Evolutionary conservation across 208 protist genomes (phyloP).

Genomic region (Trypanosoma melophagium): DNA sequence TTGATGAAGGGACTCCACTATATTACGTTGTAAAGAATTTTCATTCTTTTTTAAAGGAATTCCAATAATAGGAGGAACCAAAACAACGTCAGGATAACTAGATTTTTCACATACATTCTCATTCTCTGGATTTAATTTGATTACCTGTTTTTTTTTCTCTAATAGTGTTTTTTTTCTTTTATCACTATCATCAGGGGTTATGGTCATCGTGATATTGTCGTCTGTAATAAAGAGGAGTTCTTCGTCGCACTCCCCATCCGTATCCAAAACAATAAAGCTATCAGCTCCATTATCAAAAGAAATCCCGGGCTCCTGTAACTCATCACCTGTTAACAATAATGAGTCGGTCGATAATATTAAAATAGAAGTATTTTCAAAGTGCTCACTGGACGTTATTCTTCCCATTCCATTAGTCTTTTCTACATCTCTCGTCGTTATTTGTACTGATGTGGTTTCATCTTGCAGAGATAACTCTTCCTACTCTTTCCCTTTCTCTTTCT

Average conservation of each 20-base stretch:
- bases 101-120: neutral
- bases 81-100: no score
- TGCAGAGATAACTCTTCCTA: neutral
- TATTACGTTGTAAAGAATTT: no score
- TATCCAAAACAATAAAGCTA: constrained; percentile 18
- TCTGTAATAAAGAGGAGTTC: neutral
- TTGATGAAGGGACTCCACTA: no score
- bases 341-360: neutral
- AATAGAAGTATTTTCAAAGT: no score
- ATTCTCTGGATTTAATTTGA: neutral
- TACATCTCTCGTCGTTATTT: no score
- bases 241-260: constrained; percentile 1
- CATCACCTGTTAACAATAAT: neutral
- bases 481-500: neutral
- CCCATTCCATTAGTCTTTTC: no score
- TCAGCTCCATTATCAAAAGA: neutral
- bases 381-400: no score
- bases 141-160: no score
- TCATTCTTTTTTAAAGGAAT: no score
- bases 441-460: no score
- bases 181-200: neutral
- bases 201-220: constrained; percentile 4
- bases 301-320: neutral
- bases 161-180: neutral
- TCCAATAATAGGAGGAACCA: no score